phyloP scores from a whole-genome alignment of 2,329 filamentous ascomycete genomes.

The Exophiala bonariae region DNA sequence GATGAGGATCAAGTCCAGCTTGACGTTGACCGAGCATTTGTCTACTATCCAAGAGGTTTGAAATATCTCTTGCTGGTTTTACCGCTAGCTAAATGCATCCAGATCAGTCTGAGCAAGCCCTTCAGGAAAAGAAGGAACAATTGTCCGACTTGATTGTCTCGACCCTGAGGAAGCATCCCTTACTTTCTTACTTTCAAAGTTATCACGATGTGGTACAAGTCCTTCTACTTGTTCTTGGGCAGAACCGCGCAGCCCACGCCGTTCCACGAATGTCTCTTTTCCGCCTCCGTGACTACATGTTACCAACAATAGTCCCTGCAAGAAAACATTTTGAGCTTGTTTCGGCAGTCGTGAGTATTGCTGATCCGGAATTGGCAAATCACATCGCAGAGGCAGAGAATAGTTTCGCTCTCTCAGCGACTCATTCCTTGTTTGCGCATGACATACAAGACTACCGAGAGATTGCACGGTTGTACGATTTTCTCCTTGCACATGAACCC shows the following conservation, averaged over 20 bases:
- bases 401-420: constrained; percentile 91
- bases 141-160: constrained; percentile 78
- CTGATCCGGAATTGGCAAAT: constrained; percentile 68
- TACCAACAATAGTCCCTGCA: constrained; percentile 79
- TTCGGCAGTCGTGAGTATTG: constrained; percentile 72
- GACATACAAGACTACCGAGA: constrained; percentile 87
- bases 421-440: constrained; percentile 93
- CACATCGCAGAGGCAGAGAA: constrained; percentile 80
- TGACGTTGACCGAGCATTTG: constrained; percentile 94
- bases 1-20: constrained; percentile 91
- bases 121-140: constrained; percentile 70
- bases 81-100: constrained; percentile 11
- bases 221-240: constrained; percentile 78
- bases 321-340: constrained; percentile 84
- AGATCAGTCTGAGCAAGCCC: constrained; percentile 70
- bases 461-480: constrained; percentile 90
- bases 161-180: constrained; percentile 76
- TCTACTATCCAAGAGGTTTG: constrained; percentile 87
- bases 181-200: constrained; percentile 94
- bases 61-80: constrained; percentile 22
- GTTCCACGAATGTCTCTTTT: constrained; percentile 82
- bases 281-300: constrained; percentile 96
- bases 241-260: constrained; percentile 59
- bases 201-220: constrained; percentile 99
- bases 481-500: constrained; percentile 82